These are phyloP conservation scores for Trichoderma sp. DNA, from an alignment of 2,329 filamentous ascomycete species.

Conservation along the genomic window DNA sequence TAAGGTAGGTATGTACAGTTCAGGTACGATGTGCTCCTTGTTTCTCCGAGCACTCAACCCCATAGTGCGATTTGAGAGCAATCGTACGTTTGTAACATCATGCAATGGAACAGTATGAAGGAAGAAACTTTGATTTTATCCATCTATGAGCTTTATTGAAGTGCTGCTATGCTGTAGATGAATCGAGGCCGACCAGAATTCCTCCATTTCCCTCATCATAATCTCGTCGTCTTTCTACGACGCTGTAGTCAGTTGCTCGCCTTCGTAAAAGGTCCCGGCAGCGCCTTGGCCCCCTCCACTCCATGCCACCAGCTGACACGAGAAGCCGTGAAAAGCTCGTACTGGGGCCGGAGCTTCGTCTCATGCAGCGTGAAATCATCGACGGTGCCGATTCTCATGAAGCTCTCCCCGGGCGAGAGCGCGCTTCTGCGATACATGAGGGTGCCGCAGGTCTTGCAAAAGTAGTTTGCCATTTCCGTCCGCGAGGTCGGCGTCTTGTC, in stretches of 20 bases:
- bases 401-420: not conserved
- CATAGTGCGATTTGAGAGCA: no score
- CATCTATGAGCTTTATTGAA: no score
- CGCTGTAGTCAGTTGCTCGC: not conserved
- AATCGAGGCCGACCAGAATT: no score
- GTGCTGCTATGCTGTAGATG: no score
- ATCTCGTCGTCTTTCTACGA: not conserved
- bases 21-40: no score
- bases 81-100: no score
- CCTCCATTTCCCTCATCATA: not conserved
- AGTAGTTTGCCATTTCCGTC: constrained; percentile 11
- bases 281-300: not conserved
- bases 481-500: not conserved
- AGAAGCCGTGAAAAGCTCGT: not conserved
- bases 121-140: no score
- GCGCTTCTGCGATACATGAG: constrained; percentile 24
- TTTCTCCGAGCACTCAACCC: no score
- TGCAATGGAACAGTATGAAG: no score
- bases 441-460: constrained; percentile 22
- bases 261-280: not conserved
- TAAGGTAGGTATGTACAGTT: no score
- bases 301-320: constrained; percentile 22
- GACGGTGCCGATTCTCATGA: constrained; percentile 22
- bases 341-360: constrained; percentile 10
- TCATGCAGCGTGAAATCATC: constrained; percentile 21